Evolutionary conservation across 306 rosid species (phyloP).

Genomic region (Dalbergia oliveri): DNA sequence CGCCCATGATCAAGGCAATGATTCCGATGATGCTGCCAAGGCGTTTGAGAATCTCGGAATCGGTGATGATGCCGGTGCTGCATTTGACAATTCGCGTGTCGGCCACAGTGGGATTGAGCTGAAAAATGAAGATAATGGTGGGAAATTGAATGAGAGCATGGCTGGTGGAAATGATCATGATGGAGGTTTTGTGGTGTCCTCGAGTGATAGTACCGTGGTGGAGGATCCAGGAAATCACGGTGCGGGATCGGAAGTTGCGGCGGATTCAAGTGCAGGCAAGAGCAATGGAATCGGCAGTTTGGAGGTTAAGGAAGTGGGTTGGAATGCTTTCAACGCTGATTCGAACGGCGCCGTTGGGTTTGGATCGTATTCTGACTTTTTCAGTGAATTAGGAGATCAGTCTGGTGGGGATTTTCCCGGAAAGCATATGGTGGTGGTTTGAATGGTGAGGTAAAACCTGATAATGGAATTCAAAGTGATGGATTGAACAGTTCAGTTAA

Average conservation of each 20-base stretch:
- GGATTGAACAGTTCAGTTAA: constrained; percentile 46
- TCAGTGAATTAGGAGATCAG: constrained; percentile 62
- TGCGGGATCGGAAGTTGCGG: constrained; percentile 46
- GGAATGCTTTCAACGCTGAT: constrained; percentile 78
- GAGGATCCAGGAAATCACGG: constrained; percentile 47
- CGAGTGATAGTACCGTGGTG: constrained; percentile 1
- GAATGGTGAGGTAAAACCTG: constrained; percentile 46
- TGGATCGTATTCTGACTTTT: constrained; percentile 79
- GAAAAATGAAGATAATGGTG: constrained; percentile 40
- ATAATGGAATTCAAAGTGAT: constrained; percentile 51
- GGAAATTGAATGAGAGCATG: constrained; percentile 38
- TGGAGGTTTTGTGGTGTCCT: constrained; percentile 33
- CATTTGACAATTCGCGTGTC: constrained; percentile 48
- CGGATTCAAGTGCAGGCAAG: constrained; percentile 40
- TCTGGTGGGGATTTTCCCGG: constrained; percentile 48
- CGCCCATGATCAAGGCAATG: constrained; percentile 45
- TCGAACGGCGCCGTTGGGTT: constrained; percentile 62
- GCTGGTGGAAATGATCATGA: constrained; percentile 45
- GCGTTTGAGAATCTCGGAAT: constrained; percentile 63
- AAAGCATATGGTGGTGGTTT: constrained; percentile 35
- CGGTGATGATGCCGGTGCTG: constrained; percentile 49
- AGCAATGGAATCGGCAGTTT: constrained; percentile 43
- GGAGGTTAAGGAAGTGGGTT: constrained; percentile 78
- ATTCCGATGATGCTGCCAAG: constrained; percentile 61
- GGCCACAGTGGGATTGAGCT: constrained; percentile 41